Percentiles rank a stretch among this genome's conserved stretches.
phyloP scores from a whole-genome alignment of 148 eudicot species.

The Pouteria glomerata region DNA sequence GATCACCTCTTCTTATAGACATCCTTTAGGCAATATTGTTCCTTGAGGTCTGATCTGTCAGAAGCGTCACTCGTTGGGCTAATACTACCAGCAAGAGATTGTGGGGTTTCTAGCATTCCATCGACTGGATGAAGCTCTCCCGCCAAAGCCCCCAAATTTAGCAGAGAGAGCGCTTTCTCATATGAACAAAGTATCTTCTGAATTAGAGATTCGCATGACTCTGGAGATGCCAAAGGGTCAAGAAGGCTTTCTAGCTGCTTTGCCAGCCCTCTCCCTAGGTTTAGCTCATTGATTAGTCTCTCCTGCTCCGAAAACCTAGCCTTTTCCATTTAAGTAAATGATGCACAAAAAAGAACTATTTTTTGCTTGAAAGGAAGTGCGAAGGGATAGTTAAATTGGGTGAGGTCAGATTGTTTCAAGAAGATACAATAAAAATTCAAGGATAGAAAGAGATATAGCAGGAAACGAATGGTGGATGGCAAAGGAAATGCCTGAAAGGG shows the following conservation, averaged over 20 bases:
- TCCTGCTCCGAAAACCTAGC: too few relatives aligned
- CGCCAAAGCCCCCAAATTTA: conserved; percentile 9
- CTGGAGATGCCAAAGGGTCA: conserved; percentile 13
- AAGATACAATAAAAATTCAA: too few relatives aligned
- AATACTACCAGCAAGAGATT: conserved; percentile 9
- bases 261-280: conserved; percentile 45
- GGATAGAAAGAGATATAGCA: background rate
- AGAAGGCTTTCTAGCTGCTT: conserved; percentile 43
- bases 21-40: conserved; percentile 12
- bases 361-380: too few relatives aligned
- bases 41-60: conserved; percentile 12
- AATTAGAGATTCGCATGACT: conserved; percentile 26
- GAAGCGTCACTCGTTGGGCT: conserved; percentile 30
- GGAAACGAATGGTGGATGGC: too few relatives aligned
- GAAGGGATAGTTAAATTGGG: background rate
- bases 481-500: too few relatives aligned
- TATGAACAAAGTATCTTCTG: conserved; percentile 52
- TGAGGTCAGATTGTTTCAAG: background rate
- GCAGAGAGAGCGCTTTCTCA: conserved; percentile 44
- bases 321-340: too few relatives aligned
- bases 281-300: conserved; percentile 38
- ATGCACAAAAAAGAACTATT: too few relatives aligned
- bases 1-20: conserved; percentile 45
- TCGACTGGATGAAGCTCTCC: background rate
- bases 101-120: too few relatives aligned